phyloP scores from a whole-genome alignment of 768 basidiomycete species.

The Clitopilus hobsonii region DNA sequence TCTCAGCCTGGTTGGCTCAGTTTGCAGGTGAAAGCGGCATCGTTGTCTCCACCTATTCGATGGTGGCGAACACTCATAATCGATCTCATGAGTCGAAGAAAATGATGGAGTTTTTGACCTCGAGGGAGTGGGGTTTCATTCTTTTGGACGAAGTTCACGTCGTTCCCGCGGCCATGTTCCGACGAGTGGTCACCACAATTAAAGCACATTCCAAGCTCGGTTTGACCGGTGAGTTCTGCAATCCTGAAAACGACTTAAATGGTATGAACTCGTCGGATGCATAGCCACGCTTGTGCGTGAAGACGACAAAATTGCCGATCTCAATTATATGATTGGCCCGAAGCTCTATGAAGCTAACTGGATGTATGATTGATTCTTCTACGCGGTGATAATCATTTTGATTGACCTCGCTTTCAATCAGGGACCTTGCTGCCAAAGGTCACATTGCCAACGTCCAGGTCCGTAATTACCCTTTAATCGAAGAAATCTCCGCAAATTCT shows the following conservation, averaged over 20 bases:
- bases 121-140: slow-evolving; percentile 99
- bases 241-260: not conserved
- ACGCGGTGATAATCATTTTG: slow-evolving; percentile 9
- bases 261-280: not conserved
- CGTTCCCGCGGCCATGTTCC: slow-evolving; percentile 98
- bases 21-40: slow-evolving; percentile 97
- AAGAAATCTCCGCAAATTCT: not conserved
- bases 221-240: slow-evolving; percentile 66
- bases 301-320: slow-evolving; percentile 97
- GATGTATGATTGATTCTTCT: slow-evolving; percentile 55
- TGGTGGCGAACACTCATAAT: slow-evolving; percentile 98
- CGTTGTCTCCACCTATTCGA: slow-evolving; percentile 97
- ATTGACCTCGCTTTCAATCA: slow-evolving; percentile 16
- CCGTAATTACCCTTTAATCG: slow-evolving; percentile 16
- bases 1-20: slow-evolving; percentile 33
- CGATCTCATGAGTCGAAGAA: slow-evolving; percentile 99
- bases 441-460: slow-evolving; percentile 99
- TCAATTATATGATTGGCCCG: slow-evolving; percentile 99
- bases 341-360: slow-evolving; percentile 99
- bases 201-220: slow-evolving; percentile 99
- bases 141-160: slow-evolving; percentile 98
- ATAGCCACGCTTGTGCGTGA: slow-evolving; percentile 96
- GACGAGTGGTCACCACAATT: slow-evolving; percentile 95
- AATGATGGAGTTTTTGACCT: slow-evolving; percentile 99
- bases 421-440: slow-evolving; percentile 96